Base-by-base conservation (phyloP, 2,329 filamentous ascomycete species). In the Microcyclosporella mali region DNA sequence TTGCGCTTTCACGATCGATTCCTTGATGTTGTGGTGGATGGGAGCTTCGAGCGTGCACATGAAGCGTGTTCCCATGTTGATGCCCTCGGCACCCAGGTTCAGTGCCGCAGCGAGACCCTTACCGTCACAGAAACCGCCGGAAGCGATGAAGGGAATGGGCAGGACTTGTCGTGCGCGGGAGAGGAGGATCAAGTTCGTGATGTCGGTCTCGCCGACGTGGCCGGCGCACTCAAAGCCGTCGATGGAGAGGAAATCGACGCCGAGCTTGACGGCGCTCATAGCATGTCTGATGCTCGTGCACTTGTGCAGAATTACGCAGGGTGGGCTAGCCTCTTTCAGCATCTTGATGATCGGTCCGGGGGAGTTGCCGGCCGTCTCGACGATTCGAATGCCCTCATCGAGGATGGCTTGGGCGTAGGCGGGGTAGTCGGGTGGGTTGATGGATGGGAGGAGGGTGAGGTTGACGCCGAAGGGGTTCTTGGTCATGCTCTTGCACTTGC, bases 11-110 rank as follows among this genome's bases (percentile, higher is more conserved):
- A 95, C 88, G 59, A 98, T 98, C 55, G 85, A 76, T 66, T 94
- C 76, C 76, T 98, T 98, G 72, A 98, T 88, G 55, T 94, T 94
- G 37, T 79, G 65, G 69, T 98, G 92, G 51, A 98, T 85, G 1
- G 92, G 92, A 12, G 89, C 82, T 68, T 97, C 92, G 33, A 90
- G 74, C 0, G 92, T 97, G 71, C 85, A 90, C 86, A 98, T 94
- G 72, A 97, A 98, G 32, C 92, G 76, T 8, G 92, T 98, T 45
- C 92, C 92, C 92, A 98, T 98, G 70, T 98, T 98, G 70, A 97
- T 82, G 50, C 92, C 92, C 64, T 87, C 86, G 0, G 92, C 92
- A 28, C 92, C 92, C 10, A 98, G 77, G 31, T 84, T 83, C 56
- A 98, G 72, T 6, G 92, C 92, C 2, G 90, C 92, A 1, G 92